These are phyloP conservation scores for Solanum acaule DNA, from an alignment of 257 asterid species.

Conservation along the genomic window DNA sequence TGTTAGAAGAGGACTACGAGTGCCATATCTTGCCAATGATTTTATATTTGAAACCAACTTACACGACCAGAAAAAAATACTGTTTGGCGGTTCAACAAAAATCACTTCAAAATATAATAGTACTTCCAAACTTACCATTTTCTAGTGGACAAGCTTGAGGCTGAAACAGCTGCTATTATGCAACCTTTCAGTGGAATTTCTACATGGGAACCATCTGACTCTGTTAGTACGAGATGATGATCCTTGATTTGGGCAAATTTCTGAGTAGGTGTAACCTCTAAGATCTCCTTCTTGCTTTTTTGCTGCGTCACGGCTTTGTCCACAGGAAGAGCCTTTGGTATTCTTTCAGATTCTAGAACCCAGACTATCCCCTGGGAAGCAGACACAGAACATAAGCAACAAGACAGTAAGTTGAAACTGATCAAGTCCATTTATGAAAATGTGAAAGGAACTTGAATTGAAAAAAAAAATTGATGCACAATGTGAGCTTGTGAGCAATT, in stretches of 20 bases:
- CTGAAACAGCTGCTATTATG: constrained; percentile 72
- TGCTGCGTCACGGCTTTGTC: constrained; percentile 44
- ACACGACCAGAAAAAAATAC: constrained; percentile 16
- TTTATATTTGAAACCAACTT: not conserved
- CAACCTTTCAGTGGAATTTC: constrained; percentile 65
- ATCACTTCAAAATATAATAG: not conserved
- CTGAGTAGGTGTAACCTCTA: constrained; percentile 67
- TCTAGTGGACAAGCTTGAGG: constrained; percentile 57
- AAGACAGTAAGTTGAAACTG: not conserved
- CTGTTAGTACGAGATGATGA: constrained; percentile 45
- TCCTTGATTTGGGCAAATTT: constrained; percentile 60
- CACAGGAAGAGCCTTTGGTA: constrained; percentile 34
- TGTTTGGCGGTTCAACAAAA: not conserved
- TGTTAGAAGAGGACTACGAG: not conserved
- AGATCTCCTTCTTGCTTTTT: constrained; percentile 49
- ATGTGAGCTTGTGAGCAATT: not conserved
- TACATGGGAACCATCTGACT: constrained; percentile 50
- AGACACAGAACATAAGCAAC: not conserved
- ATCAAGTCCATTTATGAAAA: not conserved
- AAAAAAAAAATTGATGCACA: not conserved
- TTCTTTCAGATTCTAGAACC: constrained; percentile 66
- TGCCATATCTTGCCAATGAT: not conserved
- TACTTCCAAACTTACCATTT: constrained; percentile 51
- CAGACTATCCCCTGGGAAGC: constrained; percentile 56
- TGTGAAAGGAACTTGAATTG: not conserved